Evolutionary conservation across 768 basidiomycete genomes (phyloP).

Genomic region (Phylloporus arenicola): DNA sequence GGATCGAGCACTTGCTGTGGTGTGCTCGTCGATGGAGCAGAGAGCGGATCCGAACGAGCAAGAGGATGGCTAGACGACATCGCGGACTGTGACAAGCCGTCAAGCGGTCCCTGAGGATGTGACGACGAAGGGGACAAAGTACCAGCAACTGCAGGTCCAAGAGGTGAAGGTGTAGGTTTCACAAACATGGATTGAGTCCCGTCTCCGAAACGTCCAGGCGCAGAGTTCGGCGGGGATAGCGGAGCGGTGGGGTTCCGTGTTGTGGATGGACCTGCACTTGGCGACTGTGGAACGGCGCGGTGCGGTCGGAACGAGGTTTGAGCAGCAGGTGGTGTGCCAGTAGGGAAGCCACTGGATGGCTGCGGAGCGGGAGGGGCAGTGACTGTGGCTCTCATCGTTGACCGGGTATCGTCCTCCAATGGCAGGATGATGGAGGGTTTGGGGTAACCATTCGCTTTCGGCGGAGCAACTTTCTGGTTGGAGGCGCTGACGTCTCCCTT

Average conservation of each 20-base stretch:
- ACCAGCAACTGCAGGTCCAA: slow-evolving; percentile 30
- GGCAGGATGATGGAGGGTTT: slow-evolving; percentile 59
- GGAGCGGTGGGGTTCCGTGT: slow-evolving; percentile 15
- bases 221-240: slow-evolving; percentile 31
- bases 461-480: slow-evolving; percentile 50
- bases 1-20: slow-evolving; percentile 47
- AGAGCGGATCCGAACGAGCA: slow-evolving; percentile 11
- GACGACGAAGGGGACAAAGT: slow-evolving; percentile 35
- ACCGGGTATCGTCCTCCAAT: slow-evolving; percentile 53
- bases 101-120: slow-evolving; percentile 18
- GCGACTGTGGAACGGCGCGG: slow-evolving; percentile 40
- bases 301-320: slow-evolving; percentile 26
- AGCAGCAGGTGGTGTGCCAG: slow-evolving; percentile 12
- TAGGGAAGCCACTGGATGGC: slow-evolving; percentile 16
- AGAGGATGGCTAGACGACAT: slow-evolving; percentile 16
- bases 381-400: slow-evolving; percentile 15
- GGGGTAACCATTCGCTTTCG: slow-evolving; percentile 46
- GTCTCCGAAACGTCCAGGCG: slow-evolving; percentile 61
- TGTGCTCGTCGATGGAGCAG: slow-evolving; percentile 15
- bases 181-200: slow-evolving; percentile 82
- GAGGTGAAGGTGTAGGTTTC: slow-evolving; percentile 39
- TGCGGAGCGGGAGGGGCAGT: slow-evolving; percentile 22
- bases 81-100: slow-evolving; percentile 6
- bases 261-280: slow-evolving; percentile 53
- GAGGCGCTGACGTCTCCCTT: slow-evolving; percentile 69